Conservation (phyloP, 164 flowering plant genomes). For the Cinnamomum chago region DNA sequence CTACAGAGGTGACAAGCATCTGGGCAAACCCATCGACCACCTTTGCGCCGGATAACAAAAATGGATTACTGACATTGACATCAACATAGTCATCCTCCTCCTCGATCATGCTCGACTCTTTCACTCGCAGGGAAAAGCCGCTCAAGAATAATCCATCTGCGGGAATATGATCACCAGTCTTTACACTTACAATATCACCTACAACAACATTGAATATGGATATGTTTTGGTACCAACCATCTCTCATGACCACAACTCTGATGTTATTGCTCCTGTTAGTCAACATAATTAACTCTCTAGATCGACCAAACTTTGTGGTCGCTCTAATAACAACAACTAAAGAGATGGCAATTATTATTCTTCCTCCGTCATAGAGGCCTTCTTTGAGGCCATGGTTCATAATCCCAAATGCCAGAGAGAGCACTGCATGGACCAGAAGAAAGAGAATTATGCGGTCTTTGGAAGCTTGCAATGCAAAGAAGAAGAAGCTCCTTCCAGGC, state of each 20-base stretch:
- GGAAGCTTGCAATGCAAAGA: conserved; percentile 35
- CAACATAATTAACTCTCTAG: conserved; percentile 32
- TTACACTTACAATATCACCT: conserved; percentile 42
- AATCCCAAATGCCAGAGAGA: conserved; percentile 47
- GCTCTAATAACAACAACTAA: conserved; percentile 40
- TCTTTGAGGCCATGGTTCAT: conserved; percentile 33
- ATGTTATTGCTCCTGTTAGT: conserved; percentile 27
- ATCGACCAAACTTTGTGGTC: conserved; percentile 29
- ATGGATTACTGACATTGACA: conserved; percentile 23
- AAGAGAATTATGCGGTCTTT: conserved; percentile 41
- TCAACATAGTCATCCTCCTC: conserved; percentile 33
- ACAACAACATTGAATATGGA: conserved; percentile 41
- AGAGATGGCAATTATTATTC: conserved; percentile 37
- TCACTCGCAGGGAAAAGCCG: conserved; percentile 40
- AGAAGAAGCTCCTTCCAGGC: conserved; percentile 26
- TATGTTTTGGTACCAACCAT: conserved; percentile 23
- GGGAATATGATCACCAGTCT: conserved; percentile 48
- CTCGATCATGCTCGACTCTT: conserved; percentile 49
- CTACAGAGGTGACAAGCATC: conserved; percentile 51
- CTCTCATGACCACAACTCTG: conserved; percentile 32
- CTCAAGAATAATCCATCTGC: conserved; percentile 48
- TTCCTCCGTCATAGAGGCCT: conserved; percentile 56
- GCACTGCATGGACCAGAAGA: conserved; percentile 32
- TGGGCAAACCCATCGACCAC: conserved; percentile 44
- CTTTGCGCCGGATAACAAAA: conserved; percentile 34